Percentiles rank a stretch among this genome's conserved stretches.
These are phyloP conservation scores for Paramarasmius palmivorus DNA, from an alignment of 1,284 basidiomycete genomes.

Conservation along the genomic window DNA sequence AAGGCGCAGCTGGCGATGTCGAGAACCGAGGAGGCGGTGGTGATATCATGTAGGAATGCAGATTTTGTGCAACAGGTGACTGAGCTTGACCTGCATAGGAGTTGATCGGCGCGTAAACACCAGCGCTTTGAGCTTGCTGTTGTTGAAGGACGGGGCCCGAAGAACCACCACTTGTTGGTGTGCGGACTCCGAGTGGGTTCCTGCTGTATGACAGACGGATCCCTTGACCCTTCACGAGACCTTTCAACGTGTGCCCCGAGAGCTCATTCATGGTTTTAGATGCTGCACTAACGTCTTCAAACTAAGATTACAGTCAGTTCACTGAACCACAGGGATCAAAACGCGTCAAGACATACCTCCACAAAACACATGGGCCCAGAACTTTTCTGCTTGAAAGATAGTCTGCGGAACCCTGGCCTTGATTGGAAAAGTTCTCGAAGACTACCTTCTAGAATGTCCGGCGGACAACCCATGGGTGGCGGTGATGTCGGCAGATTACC, in stretches of 20 bases:
- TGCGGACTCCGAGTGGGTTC: constrained; percentile 87
- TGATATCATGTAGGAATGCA: constrained; percentile 45
- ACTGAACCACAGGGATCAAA: constrained; percentile 9
- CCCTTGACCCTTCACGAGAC: constrained; percentile 91
- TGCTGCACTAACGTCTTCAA: constrained; percentile 87
- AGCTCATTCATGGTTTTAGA: constrained; percentile 86
- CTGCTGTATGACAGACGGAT: constrained; percentile 96
- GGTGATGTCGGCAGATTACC: constrained; percentile 86
- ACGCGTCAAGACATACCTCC: constrained; percentile 55
- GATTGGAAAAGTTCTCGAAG: constrained; percentile 80
- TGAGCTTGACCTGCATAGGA: constrained; percentile 37
- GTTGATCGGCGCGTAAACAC: constrained; percentile 26
- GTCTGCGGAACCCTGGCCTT: constrained; percentile 84
- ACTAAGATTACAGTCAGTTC: constrained; percentile 48
- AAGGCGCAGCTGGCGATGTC: constrained; percentile 44
- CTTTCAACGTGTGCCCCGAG: constrained; percentile 89
- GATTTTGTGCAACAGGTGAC: constrained; percentile 24
- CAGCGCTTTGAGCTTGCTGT: constrained; percentile 39
- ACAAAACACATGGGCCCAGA: constrained; percentile 98
- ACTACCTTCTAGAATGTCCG: constrained; percentile 83
- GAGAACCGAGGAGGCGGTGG: constrained; percentile 64
- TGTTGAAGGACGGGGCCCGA: constrained; percentile 50
- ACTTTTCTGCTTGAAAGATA: constrained; percentile 94
- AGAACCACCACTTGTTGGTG: constrained; percentile 61
- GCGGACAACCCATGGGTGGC: constrained; percentile 63